These are phyloP conservation scores for Vachellia collinsii DNA, from an alignment of 306 rosid genomes.

Conservation along the genomic window DNA sequence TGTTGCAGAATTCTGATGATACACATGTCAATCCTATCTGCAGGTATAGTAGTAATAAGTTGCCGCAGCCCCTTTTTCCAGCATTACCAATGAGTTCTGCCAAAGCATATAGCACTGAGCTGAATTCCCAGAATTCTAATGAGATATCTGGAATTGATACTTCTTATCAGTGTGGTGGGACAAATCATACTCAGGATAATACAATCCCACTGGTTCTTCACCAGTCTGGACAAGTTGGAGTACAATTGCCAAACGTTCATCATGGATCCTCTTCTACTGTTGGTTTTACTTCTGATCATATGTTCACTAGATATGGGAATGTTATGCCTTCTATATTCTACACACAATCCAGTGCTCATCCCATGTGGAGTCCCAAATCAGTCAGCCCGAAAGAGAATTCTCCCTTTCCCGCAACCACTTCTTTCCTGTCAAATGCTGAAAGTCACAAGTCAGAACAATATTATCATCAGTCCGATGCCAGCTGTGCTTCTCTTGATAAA, in stretches of 20 bases:
- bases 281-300: constrained; percentile 42
- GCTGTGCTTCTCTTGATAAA: constrained; percentile 37
- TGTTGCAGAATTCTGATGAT: constrained; percentile 8
- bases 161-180: constrained; percentile 33
- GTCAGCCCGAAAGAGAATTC: constrained; percentile 45
- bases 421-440: constrained; percentile 44
- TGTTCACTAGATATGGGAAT: constrained; percentile 34
- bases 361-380: constrained; percentile 39
- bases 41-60: constrained; percentile 64
- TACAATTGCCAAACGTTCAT: constrained; percentile 39
- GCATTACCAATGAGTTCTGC: constrained; percentile 27
- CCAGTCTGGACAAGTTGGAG: constrained; percentile 45
- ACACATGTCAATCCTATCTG: constrained; percentile 28
- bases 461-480: constrained; percentile 38
- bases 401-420: constrained; percentile 43
- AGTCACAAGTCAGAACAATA: constrained; percentile 46
- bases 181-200: constrained; percentile 40
- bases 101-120: constrained; percentile 36
- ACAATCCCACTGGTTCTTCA: constrained; percentile 21
- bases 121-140: constrained; percentile 40
- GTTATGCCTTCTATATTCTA: constrained; percentile 44
- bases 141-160: constrained; percentile 38
- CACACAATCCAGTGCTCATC: constrained; percentile 42
- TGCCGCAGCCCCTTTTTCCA: constrained; percentile 40
- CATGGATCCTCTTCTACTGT: constrained; percentile 41